Percentiles rank a stretch among this genome's conserved stretches.
These are phyloP conservation scores for Lipomyces yamanashiensis DNA, from an alignment of 805 yeast genomes.

Conservation along the genomic window DNA sequence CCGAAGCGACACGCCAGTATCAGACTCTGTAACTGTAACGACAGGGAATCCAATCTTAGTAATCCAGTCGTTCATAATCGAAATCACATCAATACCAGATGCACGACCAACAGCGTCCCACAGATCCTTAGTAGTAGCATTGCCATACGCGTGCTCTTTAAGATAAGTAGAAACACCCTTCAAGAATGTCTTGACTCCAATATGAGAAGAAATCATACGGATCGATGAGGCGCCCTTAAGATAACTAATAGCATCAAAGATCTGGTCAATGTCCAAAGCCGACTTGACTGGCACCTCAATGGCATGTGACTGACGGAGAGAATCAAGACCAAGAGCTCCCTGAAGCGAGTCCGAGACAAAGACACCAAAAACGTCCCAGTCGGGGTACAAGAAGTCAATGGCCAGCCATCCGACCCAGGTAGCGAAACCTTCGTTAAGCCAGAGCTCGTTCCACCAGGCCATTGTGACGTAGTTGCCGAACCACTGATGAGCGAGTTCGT, in stretches of 20 bases:
- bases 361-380: slow-evolving; percentile 79
- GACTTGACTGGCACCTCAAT: slow-evolving; percentile 79
- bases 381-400: slow-evolving; percentile 68
- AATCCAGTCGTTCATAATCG: slow-evolving; percentile 82
- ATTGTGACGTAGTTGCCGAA: slow-evolving; percentile 87
- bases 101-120: slow-evolving; percentile 75
- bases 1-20: slow-evolving; percentile 56
- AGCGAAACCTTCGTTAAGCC: slow-evolving; percentile 91
- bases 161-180: slow-evolving; percentile 80
- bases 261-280: slow-evolving; percentile 79
- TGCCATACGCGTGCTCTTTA: slow-evolving; percentile 75
- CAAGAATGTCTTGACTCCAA: slow-evolving; percentile 76
- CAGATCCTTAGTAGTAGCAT: slow-evolving; percentile 74
- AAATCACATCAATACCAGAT: slow-evolving; percentile 71
- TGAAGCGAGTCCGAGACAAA: slow-evolving; percentile 80
- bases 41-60: slow-evolving; percentile 79
- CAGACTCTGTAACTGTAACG: slow-evolving; percentile 63
- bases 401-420: slow-evolving; percentile 81
- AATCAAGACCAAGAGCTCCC: slow-evolving; percentile 73
- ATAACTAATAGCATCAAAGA: slow-evolving; percentile 82
- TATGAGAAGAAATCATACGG: slow-evolving; percentile 79
- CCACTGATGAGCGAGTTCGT: slow-evolving; percentile 91
- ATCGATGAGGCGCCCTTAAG: slow-evolving; percentile 78
- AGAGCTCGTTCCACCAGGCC: slow-evolving; percentile 93
- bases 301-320: slow-evolving; percentile 74